These are phyloP conservation scores for Trypanosoma avium DNA, from an alignment of 208 protist species.

Conservation along the genomic window DNA sequence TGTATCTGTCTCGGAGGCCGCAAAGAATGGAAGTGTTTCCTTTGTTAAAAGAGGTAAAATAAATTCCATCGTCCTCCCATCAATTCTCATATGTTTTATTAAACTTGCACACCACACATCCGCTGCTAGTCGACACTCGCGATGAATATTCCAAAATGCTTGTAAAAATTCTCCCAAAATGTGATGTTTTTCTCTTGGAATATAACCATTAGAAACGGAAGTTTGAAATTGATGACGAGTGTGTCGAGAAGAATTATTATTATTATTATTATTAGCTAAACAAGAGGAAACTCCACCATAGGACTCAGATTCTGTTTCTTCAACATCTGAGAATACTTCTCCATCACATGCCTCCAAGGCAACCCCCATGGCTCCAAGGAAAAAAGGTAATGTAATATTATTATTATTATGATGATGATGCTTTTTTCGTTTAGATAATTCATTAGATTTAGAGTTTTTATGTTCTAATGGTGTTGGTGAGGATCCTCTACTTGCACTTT, in stretches of 20 bases:
- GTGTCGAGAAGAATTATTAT: not conserved
- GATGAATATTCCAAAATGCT: slow-evolving; percentile 37
- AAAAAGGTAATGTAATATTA: slow-evolving; percentile 11
- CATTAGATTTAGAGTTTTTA: too few relatives aligned
- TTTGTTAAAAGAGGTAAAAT: slow-evolving; percentile 22
- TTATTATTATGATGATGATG: too few relatives aligned
- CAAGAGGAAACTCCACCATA: not conserved
- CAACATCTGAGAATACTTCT: not conserved
- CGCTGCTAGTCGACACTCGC: slow-evolving; percentile 32
- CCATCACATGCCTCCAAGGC: slow-evolving; percentile 18
- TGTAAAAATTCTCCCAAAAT: slow-evolving; percentile 29
- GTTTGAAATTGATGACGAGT: not conserved
- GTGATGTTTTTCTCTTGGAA: not conserved
- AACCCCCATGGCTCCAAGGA: slow-evolving; percentile 26
- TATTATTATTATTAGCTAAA: not conserved
- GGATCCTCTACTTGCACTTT: too few relatives aligned
- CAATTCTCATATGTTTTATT: slow-evolving; percentile 32
- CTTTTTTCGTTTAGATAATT: too few relatives aligned
- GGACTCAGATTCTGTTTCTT: not conserved
- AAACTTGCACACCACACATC: slow-evolving; percentile 31
- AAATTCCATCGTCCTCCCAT: slow-evolving; percentile 26
- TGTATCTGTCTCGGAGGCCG: not conserved
- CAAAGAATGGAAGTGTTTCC: slow-evolving; percentile 24
- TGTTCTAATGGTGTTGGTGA: too few relatives aligned
- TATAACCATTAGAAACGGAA: not conserved